These are phyloP conservation scores for Aspergillus piperis DNA, from an alignment of 2,329 filamentous ascomycete genomes.

Conservation along the genomic window DNA sequence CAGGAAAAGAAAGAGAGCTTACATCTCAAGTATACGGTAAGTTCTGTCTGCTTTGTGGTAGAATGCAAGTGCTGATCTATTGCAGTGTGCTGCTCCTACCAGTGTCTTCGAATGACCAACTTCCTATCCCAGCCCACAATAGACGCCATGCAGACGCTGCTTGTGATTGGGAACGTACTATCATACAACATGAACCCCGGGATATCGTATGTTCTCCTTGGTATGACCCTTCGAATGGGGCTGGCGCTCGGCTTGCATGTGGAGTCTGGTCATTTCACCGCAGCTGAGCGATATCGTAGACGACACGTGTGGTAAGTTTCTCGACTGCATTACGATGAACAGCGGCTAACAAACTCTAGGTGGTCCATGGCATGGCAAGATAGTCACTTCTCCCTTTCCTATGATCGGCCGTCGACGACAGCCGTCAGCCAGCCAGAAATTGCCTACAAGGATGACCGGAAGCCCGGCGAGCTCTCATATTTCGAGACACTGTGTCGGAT, in stretches of 20 bases:
- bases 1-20: slow-evolving; percentile 61
- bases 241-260: slow-evolving; percentile 63
- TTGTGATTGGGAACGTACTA: slow-evolving; percentile 64
- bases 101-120: slow-evolving; percentile 65
- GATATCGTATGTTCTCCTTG: slow-evolving; percentile 62
- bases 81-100: slow-evolving; percentile 64
- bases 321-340: neutral
- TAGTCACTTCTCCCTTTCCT: slow-evolving; percentile 63
- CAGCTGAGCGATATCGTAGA: slow-evolving; percentile 49
- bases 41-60: slow-evolving; percentile 18
- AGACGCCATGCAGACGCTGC: slow-evolving; percentile 62
- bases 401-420: slow-evolving; percentile 59
- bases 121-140: slow-evolving; percentile 63
- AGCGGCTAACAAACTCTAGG: slow-evolving; percentile 32
- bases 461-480: slow-evolving; percentile 54
- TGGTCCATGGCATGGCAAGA: slow-evolving; percentile 68
- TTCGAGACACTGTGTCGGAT: slow-evolving; percentile 62
- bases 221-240: slow-evolving; percentile 61
- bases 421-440: slow-evolving; percentile 57
- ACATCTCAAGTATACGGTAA: slow-evolving; percentile 65
- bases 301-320: slow-evolving; percentile 46
- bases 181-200: slow-evolving; percentile 67
- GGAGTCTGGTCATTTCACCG: slow-evolving; percentile 56
- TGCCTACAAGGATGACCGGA: slow-evolving; percentile 50
- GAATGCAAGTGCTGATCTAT: slow-evolving; percentile 28